Base-by-base conservation (phyloP, 140 eudicot species). In the Anethum foeniculum region DNA sequence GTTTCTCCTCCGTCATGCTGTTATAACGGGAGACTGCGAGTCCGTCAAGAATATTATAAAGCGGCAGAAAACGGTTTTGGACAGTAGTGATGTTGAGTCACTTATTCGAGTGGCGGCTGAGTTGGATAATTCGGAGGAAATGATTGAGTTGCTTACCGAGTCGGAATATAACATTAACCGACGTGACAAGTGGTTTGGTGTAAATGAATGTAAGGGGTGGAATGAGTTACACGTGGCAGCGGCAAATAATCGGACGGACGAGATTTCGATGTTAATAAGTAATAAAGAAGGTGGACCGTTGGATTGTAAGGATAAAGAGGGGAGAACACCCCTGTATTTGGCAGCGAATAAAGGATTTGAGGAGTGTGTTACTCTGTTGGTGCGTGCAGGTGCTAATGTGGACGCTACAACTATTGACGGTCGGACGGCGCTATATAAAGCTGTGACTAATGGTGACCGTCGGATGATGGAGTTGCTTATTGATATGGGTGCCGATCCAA, bases 391-490 rank as follows among this genome's bases (percentile, higher is more conserved):
- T 27, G 90, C 86, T 25, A 69, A 84, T 9, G 93, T 92, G 90
- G 93, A 90, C 82, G 89, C 91, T 21, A 87, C 75, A 84, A 85
- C 90, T 39, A 88, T 76, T 38, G 96, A 92, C 72, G 96, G 96
- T 18, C 67, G 89, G 76, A 90, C 97, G 68, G 90, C 93, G 0
- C 69, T 92, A 79, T 88, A 77, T 60, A 82, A 90, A 43, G 96
- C 96, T 7, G 88, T 89, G 46, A 84, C 82, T 27, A 86, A 88
- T 49, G 93, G 90, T n/a, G 88, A 90, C 82, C 77, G 89, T 72
- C 79, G 78, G 88, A 87, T 92, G 90, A 95, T 92, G 77, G 87
- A 90, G 80, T 49, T 89, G 74, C 69, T 92, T 62, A 48, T 89
- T 38, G 88, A 84, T 38, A 67, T 84, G 23, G 93, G 92, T 7